A percentile compares a stretch with the other conserved stretches of the same genome.
Conservation (phyloP, 208 protist genomes). For the Crithidia mellificae region DNA sequence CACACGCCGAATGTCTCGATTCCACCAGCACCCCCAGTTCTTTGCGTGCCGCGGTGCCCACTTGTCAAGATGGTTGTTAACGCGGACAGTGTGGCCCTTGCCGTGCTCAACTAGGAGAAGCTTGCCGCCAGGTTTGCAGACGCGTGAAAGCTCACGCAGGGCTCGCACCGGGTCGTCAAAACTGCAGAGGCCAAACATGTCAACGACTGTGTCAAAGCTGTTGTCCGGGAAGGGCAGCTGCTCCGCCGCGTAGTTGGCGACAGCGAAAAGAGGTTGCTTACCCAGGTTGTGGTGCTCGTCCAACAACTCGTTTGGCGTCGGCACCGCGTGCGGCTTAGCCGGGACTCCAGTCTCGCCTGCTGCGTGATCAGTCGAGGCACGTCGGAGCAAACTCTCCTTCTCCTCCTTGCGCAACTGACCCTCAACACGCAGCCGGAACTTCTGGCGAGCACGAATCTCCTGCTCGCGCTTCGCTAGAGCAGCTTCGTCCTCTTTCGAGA, state of each 20-base stretch:
- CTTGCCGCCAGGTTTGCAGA: constrained; percentile 87
- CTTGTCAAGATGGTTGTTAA: constrained; percentile 87
- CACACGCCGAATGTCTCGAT: constrained; percentile 78
- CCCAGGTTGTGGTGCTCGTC: constrained; percentile 14
- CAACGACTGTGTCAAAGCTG: constrained; percentile 89
- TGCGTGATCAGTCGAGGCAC: constrained; percentile 3
- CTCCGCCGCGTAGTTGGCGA: constrained; percentile 81
- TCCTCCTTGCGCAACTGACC: constrained; percentile 30
- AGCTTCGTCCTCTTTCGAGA: constrained; percentile 42
- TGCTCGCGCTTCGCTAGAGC: constrained; percentile 40
- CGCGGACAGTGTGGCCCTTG: constrained; percentile 51
- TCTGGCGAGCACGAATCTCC: constrained; percentile 22
- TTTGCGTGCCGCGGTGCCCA: constrained; percentile 83
- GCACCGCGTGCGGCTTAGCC: neutral
- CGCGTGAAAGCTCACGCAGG: constrained; percentile 86
- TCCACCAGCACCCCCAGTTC: constrained; percentile 91
- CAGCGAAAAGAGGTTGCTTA: constrained; percentile 56
- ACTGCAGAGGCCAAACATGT: constrained; percentile 92
- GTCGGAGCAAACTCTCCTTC: constrained; percentile 20
- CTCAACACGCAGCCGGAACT: constrained; percentile 25
- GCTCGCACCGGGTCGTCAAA: constrained; percentile 90
- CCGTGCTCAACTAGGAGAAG: constrained; percentile 91
- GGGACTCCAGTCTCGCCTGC: neutral
- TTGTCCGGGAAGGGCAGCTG: constrained; percentile 86
- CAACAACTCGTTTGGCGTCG: constrained; percentile 14